A percentile compares a stretch with the other conserved stretches of the same genome.
Conservation (phyloP, 1,284 basidiomycete genomes). For the Apiotrichum siamense region DNA sequence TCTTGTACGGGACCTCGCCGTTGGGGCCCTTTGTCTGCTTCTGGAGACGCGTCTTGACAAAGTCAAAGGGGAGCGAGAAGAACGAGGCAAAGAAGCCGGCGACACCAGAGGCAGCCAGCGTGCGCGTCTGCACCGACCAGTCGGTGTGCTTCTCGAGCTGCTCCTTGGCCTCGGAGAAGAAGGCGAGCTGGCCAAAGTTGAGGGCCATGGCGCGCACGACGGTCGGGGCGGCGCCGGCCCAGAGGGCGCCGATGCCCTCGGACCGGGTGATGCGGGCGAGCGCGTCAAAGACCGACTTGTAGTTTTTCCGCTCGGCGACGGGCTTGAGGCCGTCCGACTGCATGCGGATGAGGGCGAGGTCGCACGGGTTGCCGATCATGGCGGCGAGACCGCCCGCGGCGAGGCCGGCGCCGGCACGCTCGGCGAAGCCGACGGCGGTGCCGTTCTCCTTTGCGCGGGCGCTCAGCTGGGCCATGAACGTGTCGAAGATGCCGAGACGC, state of each 20-base stretch:
- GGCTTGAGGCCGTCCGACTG: constrained; percentile 7
- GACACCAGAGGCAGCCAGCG: neutral
- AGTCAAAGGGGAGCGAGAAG: constrained; percentile 5
- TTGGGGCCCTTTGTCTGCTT: constrained; percentile 2
- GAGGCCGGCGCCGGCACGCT: constrained; percentile 1
- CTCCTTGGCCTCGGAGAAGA: constrained; percentile 1
- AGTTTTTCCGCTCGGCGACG: neutral
- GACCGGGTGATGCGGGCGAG: neutral
- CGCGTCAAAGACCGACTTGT: neutral
- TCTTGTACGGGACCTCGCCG: constrained; percentile 1
- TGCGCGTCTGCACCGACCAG: neutral
- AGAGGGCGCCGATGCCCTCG: constrained; percentile 1
- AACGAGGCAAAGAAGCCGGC: constrained; percentile 5
- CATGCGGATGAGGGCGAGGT: constrained; percentile 4
- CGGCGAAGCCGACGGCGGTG: neutral
- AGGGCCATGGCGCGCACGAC: constrained; percentile 5
- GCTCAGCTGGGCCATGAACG: neutral
- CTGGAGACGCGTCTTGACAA: constrained; percentile 2
- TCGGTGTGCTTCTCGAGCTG: constrained; percentile 1
- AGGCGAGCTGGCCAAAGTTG: constrained; percentile 6
- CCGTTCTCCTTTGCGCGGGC: neutral
- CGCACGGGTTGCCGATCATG: constrained; percentile 2
- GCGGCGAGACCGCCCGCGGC: constrained; percentile 1
- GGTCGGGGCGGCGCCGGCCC: neutral
- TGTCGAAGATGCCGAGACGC: constrained; percentile 1